These are phyloP conservation scores for Cryptosporidium ryanae DNA, from an alignment of 169 alveolate genomes.

Conservation along the genomic window DNA sequence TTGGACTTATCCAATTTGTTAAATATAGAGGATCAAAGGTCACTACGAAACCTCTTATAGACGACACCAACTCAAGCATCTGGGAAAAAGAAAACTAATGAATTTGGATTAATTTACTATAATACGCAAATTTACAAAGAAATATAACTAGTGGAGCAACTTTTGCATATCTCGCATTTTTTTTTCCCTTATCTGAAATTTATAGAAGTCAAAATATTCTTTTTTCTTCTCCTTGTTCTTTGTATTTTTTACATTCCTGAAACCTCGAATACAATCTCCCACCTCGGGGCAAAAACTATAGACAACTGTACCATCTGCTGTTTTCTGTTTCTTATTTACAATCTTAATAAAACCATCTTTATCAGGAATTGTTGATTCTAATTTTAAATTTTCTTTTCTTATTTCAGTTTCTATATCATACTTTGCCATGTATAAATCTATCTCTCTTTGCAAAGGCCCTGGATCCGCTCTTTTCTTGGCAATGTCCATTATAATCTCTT, in stretches of 20 bases:
- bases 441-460: slow-evolving; percentile 3
- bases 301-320: slow-evolving; percentile 66
- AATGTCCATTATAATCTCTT: not conserved
- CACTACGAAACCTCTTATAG: slow-evolving; percentile 58
- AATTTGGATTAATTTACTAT: not conserved
- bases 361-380: slow-evolving; percentile 51
- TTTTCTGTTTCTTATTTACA: slow-evolving; percentile 21
- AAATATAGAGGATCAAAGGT: slow-evolving; percentile 38
- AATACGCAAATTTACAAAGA: not conserved
- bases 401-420: slow-evolving; percentile 61
- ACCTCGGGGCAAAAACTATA: slow-evolving; percentile 45
- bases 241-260: slow-evolving; percentile 5
- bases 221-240: slow-evolving; percentile 52
- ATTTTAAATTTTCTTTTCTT: slow-evolving; percentile 53
- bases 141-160: not conserved
- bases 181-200: slow-evolving; percentile 53
- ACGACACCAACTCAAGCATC: slow-evolving; percentile 35
- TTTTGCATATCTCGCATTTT: slow-evolving; percentile 59
- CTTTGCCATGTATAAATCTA: slow-evolving; percentile 55
- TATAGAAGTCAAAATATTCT: slow-evolving; percentile 26
- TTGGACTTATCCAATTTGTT: slow-evolving; percentile 54
- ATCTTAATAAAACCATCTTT: slow-evolving; percentile 57
- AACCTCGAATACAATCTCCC: not conserved
- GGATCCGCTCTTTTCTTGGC: slow-evolving; percentile 30
- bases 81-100: slow-evolving; percentile 21